These are phyloP conservation scores for Juglanconis sp. DNA, from an alignment of 2,329 filamentous ascomycete genomes.

Conservation along the genomic window DNA sequence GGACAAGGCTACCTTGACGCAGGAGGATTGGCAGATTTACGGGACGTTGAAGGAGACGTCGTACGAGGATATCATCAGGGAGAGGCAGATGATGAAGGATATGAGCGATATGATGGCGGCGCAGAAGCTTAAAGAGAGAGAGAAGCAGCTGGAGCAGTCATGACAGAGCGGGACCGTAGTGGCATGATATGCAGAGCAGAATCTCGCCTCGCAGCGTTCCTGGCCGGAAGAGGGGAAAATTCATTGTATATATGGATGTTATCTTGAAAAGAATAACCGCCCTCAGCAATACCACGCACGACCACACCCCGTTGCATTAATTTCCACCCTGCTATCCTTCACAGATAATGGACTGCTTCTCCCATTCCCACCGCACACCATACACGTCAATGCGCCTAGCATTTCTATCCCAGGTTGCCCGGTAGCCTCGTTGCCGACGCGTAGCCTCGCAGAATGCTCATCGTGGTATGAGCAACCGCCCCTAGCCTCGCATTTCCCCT, in stretches of 20 bases:
- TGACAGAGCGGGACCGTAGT: neutral
- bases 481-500: no score
- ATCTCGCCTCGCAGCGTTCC: neutral
- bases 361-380: no score
- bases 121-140: slow-evolving; percentile 27
- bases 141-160: slow-evolving; percentile 7
- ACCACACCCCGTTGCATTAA: no score
- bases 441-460: no score
- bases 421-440: no score
- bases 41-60: slow-evolving; percentile 58
- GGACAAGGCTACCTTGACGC: slow-evolving; percentile 43
- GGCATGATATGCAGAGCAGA: slow-evolving; percentile 20
- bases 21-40: slow-evolving; percentile 61
- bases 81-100: slow-evolving; percentile 32
- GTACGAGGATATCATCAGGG: slow-evolving; percentile 36
- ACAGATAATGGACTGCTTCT: no score
- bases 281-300: neutral
- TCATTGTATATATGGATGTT: neutral
- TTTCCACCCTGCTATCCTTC: no score
- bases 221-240: neutral
- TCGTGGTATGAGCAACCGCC: no score
- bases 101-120: slow-evolving; percentile 25
- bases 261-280: slow-evolving; percentile 11
- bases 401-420: no score
- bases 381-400: no score